Percentiles rank a stretch among this genome's conserved stretches.
phyloP scores from a whole-genome alignment of 805 yeast genomes.

The Myxozyma mucilagina region DNA sequence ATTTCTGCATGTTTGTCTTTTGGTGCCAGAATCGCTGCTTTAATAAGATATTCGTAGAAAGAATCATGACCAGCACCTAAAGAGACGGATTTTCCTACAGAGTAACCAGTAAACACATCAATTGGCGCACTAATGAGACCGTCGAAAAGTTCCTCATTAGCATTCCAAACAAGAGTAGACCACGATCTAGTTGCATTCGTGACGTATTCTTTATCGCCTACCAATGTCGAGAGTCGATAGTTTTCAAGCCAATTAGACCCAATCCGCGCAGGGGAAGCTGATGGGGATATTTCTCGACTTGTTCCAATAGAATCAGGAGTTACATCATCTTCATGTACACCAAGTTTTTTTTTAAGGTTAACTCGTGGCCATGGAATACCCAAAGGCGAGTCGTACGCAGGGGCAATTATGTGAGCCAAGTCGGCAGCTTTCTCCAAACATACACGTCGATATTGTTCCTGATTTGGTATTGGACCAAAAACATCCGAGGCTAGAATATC shows the following conservation, averaged over 20 bases:
- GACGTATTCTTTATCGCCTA: constrained; percentile 45
- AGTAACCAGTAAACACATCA: constrained; percentile 21
- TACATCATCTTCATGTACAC: constrained; percentile 11
- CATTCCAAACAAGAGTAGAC: constrained; percentile 19
- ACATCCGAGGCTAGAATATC: constrained; percentile 43
- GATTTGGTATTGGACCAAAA: constrained; percentile 25
- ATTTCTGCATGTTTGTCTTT: constrained; percentile 8
- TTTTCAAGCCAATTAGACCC: constrained; percentile 43
- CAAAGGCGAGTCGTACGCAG: constrained; percentile 53
- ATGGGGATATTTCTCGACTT: constrained; percentile 5
- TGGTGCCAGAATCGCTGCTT: constrained; percentile 29
- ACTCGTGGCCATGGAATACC: constrained; percentile 43
- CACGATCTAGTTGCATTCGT: constrained; percentile 28
- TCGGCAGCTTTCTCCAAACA: constrained; percentile 42
- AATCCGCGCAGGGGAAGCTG: constrained; percentile 16
- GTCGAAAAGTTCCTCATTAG: constrained; percentile 21
- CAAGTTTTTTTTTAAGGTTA: constrained; percentile 10
- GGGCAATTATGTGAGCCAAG: constrained; percentile 46
- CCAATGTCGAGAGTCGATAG: constrained; percentile 45
- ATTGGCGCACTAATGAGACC: constrained; percentile 29
- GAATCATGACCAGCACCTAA: constrained; percentile 30
- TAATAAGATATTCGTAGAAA: constrained; percentile 29
- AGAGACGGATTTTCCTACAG: constrained; percentile 14
- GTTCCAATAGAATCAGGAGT: neutral
- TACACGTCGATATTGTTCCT: constrained; percentile 14